Percentiles rank a stretch among this genome's conserved stretches.
phyloP scores from a whole-genome alignment of 176 grass and related monocot genomes.

The Otatea glauca region DNA sequence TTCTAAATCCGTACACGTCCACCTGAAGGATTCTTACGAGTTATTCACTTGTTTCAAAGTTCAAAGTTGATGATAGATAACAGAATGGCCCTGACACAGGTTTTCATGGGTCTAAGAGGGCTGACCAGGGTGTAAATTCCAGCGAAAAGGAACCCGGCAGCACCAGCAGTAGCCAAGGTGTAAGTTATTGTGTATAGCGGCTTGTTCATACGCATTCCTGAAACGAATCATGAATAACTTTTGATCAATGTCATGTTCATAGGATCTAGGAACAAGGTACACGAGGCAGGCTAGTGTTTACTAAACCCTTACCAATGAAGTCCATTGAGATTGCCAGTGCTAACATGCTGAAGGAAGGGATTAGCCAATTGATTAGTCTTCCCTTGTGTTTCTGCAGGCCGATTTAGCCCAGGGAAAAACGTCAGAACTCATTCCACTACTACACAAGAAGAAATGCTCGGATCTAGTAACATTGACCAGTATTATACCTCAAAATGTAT shows the following conservation, averaged over 20 bases:
- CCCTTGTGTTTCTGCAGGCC: conserved; percentile 61
- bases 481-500: conserved; percentile 68
- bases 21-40: conserved; percentile 54
- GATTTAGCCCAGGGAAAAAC: background rate
- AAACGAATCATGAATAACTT: conserved; percentile 3
- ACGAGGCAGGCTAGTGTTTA: background rate
- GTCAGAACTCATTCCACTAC: background rate
- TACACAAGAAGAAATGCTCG: background rate
- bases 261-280: background rate
- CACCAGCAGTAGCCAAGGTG: conserved; percentile 63
- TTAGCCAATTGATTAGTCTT: conserved; percentile 61
- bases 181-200: conserved; percentile 70
- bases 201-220: conserved; percentile 76
- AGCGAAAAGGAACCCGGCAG: conserved; percentile 67
- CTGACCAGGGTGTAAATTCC: conserved; percentile 72
- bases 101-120: conserved; percentile 2
- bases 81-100: background rate
- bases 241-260: conserved; percentile 19
- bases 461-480: background rate
- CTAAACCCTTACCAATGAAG: conserved; percentile 53
- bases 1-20: conserved; percentile 66
- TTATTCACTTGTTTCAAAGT: background rate
- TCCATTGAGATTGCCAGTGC: conserved; percentile 63
- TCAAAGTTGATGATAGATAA: background rate
- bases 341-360: conserved; percentile 58